A percentile compares a stretch with the other conserved stretches of the same genome.
Conservation (phyloP, 495 filamentous ascomycete species). For the Daldinia bambusicola region DNA sequence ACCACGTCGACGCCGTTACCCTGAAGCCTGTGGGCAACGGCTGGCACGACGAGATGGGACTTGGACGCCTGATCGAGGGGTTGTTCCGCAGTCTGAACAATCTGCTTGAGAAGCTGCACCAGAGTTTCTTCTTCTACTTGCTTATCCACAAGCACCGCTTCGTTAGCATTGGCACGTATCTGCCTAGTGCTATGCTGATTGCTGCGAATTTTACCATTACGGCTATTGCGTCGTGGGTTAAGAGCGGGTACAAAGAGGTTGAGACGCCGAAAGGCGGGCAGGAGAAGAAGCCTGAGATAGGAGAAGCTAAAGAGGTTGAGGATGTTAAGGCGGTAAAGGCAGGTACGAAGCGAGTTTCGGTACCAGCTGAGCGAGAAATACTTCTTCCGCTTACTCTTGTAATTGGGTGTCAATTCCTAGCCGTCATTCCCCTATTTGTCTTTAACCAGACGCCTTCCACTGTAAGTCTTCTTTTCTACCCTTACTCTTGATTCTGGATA, state of each 20-base stretch:
- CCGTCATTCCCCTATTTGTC: slow-evolving; percentile 84
- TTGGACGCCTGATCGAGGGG: slow-evolving; percentile 89
- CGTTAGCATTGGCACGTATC: slow-evolving; percentile 97
- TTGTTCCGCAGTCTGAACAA: slow-evolving; percentile 94
- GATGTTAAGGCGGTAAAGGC: not conserved
- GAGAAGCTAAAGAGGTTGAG: slow-evolving; percentile 21
- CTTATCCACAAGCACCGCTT: slow-evolving; percentile 90
- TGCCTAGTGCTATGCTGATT: slow-evolving; percentile 95
- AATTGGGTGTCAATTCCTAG: slow-evolving; percentile 74
- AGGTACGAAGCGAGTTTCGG: slow-evolving; percentile 31
- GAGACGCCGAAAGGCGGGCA: slow-evolving; percentile 28
- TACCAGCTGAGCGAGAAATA: slow-evolving; percentile 71
- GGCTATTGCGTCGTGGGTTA: slow-evolving; percentile 90
- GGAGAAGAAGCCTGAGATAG: slow-evolving; percentile 8
- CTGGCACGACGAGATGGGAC: slow-evolving; percentile 96
- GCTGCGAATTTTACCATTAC: slow-evolving; percentile 95
- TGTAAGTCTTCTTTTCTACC: slow-evolving; percentile 59
- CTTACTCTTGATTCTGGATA: not conserved
- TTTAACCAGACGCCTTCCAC: slow-evolving; percentile 78
- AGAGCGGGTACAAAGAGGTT: slow-evolving; percentile 68
- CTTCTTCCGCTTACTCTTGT: slow-evolving; percentile 82
- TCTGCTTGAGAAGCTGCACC: slow-evolving; percentile 93
- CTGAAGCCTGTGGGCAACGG: slow-evolving; percentile 88
- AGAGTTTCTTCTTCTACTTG: slow-evolving; percentile 99
- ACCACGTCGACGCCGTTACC: slow-evolving; percentile 96